A percentile compares a stretch with the other conserved stretches of the same genome.
Conservation (phyloP, 768 basidiomycete genomes). For the Rhizopogon vulgaris region DNA sequence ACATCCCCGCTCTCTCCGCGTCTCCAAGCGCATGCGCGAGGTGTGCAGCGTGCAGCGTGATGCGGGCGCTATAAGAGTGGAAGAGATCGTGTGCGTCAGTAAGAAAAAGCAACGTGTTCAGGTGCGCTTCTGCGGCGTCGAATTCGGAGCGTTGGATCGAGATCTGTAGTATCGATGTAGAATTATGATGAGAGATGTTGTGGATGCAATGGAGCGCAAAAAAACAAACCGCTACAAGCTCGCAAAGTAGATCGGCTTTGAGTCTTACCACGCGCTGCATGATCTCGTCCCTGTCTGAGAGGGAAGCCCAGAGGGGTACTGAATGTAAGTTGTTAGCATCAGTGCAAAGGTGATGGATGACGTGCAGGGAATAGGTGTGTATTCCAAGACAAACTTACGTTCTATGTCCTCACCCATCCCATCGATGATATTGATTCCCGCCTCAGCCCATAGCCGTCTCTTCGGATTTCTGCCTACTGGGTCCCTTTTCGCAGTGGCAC, state of each 20-base stretch:
- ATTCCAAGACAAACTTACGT: slow-evolving; percentile 15
- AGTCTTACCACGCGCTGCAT: slow-evolving; percentile 50
- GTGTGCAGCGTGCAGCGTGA: slow-evolving; percentile 66
- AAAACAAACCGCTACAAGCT: slow-evolving; percentile 53
- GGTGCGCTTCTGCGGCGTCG: slow-evolving; percentile 46
- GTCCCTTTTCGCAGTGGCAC: slow-evolving; percentile 63
- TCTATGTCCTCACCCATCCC: slow-evolving; percentile 18
- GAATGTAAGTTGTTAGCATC: not conserved
- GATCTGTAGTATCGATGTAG: slow-evolving; percentile 30
- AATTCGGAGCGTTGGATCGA: slow-evolving; percentile 62
- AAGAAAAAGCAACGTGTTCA: slow-evolving; percentile 52
- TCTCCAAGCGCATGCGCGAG: slow-evolving; percentile 63
- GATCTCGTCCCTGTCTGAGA: slow-evolving; percentile 42
- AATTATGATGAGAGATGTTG: not conserved
- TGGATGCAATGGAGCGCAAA: not conserved
- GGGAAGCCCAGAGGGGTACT: slow-evolving; percentile 55
- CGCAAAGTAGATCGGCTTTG: slow-evolving; percentile 66
- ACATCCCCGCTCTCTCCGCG: slow-evolving; percentile 45
- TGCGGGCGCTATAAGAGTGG: slow-evolving; percentile 47
- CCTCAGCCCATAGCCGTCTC: slow-evolving; percentile 60
- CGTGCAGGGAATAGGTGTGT: not conserved
- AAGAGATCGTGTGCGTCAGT: slow-evolving; percentile 57
- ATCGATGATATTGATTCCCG: slow-evolving; percentile 43
- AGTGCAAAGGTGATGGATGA: not conserved
- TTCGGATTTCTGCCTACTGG: slow-evolving; percentile 70